Evolutionary conservation across 331 rosid genomes (phyloP), one percentile per base, ranked within the genome.

Genomic region (Rosa hybrid): DNA sequence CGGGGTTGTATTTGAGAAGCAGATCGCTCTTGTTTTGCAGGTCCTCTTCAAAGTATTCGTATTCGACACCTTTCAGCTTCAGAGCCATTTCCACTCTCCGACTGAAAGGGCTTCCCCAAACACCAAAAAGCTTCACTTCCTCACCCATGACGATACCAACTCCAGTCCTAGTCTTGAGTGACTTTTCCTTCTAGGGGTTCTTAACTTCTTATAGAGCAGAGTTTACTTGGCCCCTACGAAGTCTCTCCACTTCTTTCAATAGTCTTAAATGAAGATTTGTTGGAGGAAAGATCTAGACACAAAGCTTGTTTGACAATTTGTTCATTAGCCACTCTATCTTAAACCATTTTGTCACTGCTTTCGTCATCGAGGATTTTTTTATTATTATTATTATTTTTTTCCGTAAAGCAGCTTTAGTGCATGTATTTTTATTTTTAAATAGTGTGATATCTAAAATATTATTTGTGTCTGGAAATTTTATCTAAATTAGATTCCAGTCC

Each of bases 1-100:
- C 45, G 14, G 46, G 71, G 45, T 65, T 65, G 71, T 65, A 65
- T 38, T 65, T 65, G 45, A 65, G 71, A 34, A 64, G 70, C 44
- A 64, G 12, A 14, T 65, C 71, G 17, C 71, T 65, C 45, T 65
- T 65, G 71, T 65, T 65, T 0, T 65, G 21, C 71, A 34, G 71
- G 45, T 65, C 71, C 12, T 34, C 46, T 34, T 65, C 71, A 65
- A 65, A 0, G 12, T 13, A 14, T 7, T 65, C 71, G 46, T 13
- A 65, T 38, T 34, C 46, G 21, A 34, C 71, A 65, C 71, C 71
- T 7, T 65, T 65, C 46, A 65, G 21, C 45, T 65, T 34, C 44
- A 65, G 71, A 30, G 46, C 71, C 0, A 34, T 30, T 14, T 65
- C 71, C 21, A 65, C 71, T 16, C 71, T 65, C 45, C 44, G 20